These are phyloP conservation scores for Fusarium bactridioides DNA, from an alignment of 2,329 filamentous ascomycete species.

Conservation along the genomic window DNA sequence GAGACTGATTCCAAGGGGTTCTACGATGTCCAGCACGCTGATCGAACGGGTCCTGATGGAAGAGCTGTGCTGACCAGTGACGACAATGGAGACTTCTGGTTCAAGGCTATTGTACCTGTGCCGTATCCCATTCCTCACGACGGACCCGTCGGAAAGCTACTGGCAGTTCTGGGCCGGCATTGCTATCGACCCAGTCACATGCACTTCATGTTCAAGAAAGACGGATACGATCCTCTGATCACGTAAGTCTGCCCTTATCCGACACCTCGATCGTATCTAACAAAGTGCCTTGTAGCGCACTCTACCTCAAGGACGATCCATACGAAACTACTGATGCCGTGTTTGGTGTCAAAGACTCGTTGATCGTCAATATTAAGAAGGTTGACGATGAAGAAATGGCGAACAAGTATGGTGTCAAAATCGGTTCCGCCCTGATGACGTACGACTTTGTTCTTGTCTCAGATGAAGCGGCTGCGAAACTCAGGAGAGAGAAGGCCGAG, in stretches of 20 bases:
- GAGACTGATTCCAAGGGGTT: conserved; percentile 78
- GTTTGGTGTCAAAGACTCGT: conserved; percentile 23
- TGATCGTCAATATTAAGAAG: neutral
- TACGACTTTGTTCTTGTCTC: conserved; percentile 21
- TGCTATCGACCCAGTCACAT: conserved; percentile 80
- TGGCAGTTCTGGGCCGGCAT: conserved; percentile 74
- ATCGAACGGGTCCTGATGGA: conserved; percentile 53
- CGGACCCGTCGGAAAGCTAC: conserved; percentile 79
- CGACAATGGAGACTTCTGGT: conserved; percentile 66
- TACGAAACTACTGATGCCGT: conserved; percentile 20
- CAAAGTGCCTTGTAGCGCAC: neutral
- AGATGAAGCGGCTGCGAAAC: conserved; percentile 1
- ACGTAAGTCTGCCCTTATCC: neutral
- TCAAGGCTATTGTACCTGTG: conserved; percentile 84
- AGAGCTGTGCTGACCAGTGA: conserved; percentile 43
- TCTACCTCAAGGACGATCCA: conserved; percentile 15
- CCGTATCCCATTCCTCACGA: conserved; percentile 87
- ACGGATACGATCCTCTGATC: conserved; percentile 20
- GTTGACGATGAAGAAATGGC: neutral
- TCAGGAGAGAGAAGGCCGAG: conserved; percentile 12
- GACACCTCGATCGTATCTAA: neutral
- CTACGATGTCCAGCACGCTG: conserved; percentile 78
- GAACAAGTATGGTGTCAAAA: conserved; percentile 4
- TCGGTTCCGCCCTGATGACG: neutral
- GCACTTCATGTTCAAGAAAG: conserved; percentile 83